Base-by-base conservation (phyloP, 2,329 filamentous ascomycete species). In the Colletotrichum acutatum region DNA sequence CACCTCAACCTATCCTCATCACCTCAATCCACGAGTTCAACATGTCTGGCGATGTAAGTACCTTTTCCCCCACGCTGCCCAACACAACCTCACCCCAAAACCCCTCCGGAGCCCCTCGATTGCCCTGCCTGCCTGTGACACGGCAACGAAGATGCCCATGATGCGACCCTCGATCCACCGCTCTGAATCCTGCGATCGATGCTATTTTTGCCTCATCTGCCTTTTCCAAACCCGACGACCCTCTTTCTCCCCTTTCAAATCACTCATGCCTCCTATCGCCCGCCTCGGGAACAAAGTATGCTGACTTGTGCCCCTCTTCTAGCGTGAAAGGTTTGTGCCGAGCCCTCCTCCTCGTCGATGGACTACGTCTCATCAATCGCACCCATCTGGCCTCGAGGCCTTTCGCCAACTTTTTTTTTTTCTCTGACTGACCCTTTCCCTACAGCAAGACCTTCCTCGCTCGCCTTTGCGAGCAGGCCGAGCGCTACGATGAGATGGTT, bases 401-500 rank as follows among this genome's bases (percentile, higher is more conserved):
- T 63, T 54, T 62, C 57, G 52, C 62, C 53, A 71, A 8, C 60
- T 26, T 37, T 14, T 52, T 65, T 66, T 42, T 7, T 16, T 16
- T 16, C 12, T 16, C 37, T 42, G 6, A 67, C 74, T 75, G 66
- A 75, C 66, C 54, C 32, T 59, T 67, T 16, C 61, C 42, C 8
- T 63, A 84, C 85, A 98, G 95, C 93, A 98, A 98, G 93, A 98
- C 97, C 84, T 98, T 98, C 91, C 95, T 98, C 86, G 97, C 97
- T 87, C 93, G 97, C 89, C 95, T 99, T 85, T 98, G 97, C 91
- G 97, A 98, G 94, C 97, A 99, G 92, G 97, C 97, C 85, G 97
- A 98, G 91, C 96, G 96, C 84, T 99, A 99, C 89, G 96, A 99
- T 96, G 97, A 98, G 89, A 98, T 98, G 96, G 96, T 98, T 81